Base-by-base conservation (phyloP, 2,329 filamentous ascomycete species). In the Exserohilum rostratum region DNA sequence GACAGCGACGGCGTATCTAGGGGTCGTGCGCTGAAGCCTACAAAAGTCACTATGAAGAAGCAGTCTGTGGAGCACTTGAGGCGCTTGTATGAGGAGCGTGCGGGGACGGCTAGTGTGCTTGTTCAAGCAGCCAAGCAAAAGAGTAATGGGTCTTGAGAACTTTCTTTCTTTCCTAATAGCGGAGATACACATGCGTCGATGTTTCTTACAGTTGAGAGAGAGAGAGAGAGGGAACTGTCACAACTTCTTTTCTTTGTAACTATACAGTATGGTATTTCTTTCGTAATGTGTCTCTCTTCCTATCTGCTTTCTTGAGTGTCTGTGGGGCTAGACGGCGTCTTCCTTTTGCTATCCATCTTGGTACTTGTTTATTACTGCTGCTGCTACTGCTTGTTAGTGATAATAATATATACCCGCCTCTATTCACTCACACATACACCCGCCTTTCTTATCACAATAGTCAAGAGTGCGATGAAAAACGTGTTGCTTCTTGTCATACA, bases 21-120 rank as follows among this genome's bases (percentile, higher is more conserved):
- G 33, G 61, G 62, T 1, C 54, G 61, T 30, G 55, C 57, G 40
- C 53, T 71, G 64, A 76, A 33, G 56, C 70, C 48, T 3, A 61
- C 58, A n/a, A 77, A 70, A 49, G 61, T 80, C 30, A 76, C 78
- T 37, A 38, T 80, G 37, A 76, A 76, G 59, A 79, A 80, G 59
- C 68, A 75, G 42, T 77, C 73, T 15, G 80, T 82, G 4, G 79
- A 81, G 40, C 78, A 82, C 64, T 58, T 82, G 55, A 67, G 79
- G 49, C 65, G 76, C 58, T 61, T 82, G 48, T 82, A 81, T 55
- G 80, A 82, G 61, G 79, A 81, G 61, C 64, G 79, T 39, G 77
- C 75, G 6, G 76, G 72, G 2, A 77, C 77, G 12, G 78, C 71
- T 37, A 67, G 64, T 53, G 67, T 60, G 27, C 57, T 76, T 33